Conservation (phyloP, 805 yeast genomes). For the Cyberlindnera nakhonratchasimensis region DNA sequence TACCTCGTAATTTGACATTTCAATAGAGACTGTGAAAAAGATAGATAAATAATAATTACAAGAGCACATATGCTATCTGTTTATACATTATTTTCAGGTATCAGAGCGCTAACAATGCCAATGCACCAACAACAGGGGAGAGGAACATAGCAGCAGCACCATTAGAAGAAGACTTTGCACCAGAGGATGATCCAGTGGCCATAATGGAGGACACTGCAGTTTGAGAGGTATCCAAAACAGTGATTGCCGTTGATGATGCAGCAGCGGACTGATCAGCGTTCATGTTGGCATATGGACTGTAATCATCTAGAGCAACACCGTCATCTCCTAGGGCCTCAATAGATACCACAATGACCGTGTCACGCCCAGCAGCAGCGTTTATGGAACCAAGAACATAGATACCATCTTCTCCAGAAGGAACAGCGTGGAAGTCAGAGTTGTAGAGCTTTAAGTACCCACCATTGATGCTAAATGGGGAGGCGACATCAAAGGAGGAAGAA, state of each 20-base stretch:
- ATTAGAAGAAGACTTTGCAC: not conserved
- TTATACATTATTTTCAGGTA: not conserved
- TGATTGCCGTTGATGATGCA: not conserved
- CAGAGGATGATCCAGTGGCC: not conserved
- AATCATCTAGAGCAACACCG: conserved; percentile 5
- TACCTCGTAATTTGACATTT: too few relatives aligned
- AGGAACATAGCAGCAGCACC: not conserved
- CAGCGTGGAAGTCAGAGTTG: conserved; percentile 21
- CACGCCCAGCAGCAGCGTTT: conserved; percentile 19
- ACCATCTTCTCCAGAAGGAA: conserved; percentile 19
- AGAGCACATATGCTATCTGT: too few relatives aligned
- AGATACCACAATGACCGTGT: conserved; percentile 7
- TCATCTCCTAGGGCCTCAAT: conserved; percentile 11
- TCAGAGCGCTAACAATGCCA: not conserved
- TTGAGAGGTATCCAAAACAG: not conserved
- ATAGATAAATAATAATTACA: too few relatives aligned
- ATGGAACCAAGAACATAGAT: conserved; percentile 18
- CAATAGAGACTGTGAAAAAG: too few relatives aligned
- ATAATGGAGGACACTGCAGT: not conserved
- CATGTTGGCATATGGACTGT: conserved; percentile 3
- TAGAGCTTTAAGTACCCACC: conserved; percentile 19
- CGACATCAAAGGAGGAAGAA: conserved; percentile 10
- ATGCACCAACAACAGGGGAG: not conserved
- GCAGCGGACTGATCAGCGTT: conserved; percentile 2
- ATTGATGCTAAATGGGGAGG: conserved; percentile 16